These are phyloP conservation scores for Aegilops longissima DNA, from an alignment of 176 grass and related monocot species.

Conservation along the genomic window DNA sequence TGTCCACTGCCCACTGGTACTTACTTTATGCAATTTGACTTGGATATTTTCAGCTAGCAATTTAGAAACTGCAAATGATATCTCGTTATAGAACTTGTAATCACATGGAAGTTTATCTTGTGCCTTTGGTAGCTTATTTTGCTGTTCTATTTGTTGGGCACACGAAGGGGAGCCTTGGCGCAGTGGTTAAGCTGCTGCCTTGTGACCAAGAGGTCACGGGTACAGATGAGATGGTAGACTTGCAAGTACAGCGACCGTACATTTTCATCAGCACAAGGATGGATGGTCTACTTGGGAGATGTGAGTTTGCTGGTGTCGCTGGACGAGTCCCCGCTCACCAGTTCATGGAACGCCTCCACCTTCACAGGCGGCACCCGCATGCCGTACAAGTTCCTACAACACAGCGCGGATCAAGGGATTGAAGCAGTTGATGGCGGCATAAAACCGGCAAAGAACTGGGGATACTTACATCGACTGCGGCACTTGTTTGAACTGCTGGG, in stretches of 20 bases:
- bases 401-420: neutral
- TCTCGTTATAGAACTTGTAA: neutral
- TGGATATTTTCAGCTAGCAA: no score
- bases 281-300: conserved; percentile 55
- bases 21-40: no score
- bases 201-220: no score
- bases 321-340: conserved; percentile 66
- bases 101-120: neutral
- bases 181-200: no score
- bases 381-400: conserved; percentile 62
- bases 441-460: neutral
- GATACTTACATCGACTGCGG: conserved; percentile 56
- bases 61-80: no score
- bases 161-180: no score
- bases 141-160: no score
- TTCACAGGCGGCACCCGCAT: conserved; percentile 75
- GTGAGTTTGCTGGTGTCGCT: conserved; percentile 71
- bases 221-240: no score
- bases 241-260: neutral
- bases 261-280: neutral
- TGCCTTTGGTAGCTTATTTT: neutral
- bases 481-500: conserved; percentile 70
- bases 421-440: neutral
- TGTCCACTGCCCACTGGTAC: no score
- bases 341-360: conserved; percentile 82